Conservation (phyloP, 2,329 filamentous ascomycete species). For the Berkeleyomyces rouxiae region DNA sequence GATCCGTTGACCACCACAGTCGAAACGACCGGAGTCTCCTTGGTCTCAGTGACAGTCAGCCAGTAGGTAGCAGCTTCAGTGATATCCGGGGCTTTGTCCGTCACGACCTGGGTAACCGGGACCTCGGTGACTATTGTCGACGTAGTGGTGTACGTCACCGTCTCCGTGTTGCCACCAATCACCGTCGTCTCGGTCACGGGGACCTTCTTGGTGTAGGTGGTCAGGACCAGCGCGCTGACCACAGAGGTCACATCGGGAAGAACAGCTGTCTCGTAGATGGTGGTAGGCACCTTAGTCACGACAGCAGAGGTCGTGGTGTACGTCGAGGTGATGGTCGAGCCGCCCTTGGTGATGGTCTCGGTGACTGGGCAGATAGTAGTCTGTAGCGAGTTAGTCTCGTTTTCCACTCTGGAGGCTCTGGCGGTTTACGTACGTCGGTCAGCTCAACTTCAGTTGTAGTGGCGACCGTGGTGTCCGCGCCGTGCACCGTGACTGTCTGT, state of each 20-base stretch:
- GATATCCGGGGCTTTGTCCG: conserved; percentile 13
- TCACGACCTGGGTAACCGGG: conserved; percentile 17
- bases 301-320: conserved; percentile 10
- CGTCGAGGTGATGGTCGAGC: conserved; percentile 7
- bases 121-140: conserved; percentile 8
- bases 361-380: conserved; percentile 12
- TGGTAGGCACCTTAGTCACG: conserved; percentile 2
- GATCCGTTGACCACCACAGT: conserved; percentile 2
- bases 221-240: background rate
- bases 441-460: conserved; percentile 9
- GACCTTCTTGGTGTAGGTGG: conserved; percentile 5
- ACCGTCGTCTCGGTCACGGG: conserved; percentile 5
- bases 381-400: conserved; percentile 2
- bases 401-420: background rate
- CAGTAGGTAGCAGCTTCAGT: background rate
- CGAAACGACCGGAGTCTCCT: background rate
- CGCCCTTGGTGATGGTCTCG: conserved; percentile 11
- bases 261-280: conserved; percentile 4
- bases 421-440: conserved; percentile 3
- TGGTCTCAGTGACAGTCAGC: conserved; percentile 2
- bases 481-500: conserved; percentile 5
- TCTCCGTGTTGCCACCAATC: conserved; percentile 3
- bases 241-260: conserved; percentile 5
- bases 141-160: background rate
- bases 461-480: conserved; percentile 1